Evolutionary conservation across 371 early-diverging fungal genomes (phyloP).

Genomic region (Chytridium lagenaria): DNA sequence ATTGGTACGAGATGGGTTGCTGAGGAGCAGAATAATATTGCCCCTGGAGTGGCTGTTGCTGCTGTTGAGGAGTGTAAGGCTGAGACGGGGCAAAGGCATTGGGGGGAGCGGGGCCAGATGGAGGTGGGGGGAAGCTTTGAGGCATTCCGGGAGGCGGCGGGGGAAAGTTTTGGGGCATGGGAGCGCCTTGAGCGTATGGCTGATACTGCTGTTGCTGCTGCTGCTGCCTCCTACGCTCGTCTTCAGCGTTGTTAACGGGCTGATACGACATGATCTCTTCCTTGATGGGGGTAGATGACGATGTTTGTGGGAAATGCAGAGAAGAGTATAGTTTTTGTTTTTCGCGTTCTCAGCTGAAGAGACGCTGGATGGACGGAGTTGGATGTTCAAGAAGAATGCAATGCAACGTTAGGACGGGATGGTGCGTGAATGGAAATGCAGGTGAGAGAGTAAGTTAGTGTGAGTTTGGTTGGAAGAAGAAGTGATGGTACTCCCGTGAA

Average conservation of each 20-base stretch:
- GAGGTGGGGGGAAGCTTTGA: conserved; percentile 18
- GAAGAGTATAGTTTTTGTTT: neutral
- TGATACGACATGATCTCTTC: neutral
- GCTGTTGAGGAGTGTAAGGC: conserved; percentile 12
- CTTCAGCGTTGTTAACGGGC: neutral
- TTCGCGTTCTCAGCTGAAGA: too few species aligned
- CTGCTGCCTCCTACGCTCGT: conserved; percentile 2
- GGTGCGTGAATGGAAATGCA: too few species aligned
- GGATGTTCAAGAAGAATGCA: too few species aligned
- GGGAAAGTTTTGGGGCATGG: neutral
- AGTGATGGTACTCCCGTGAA: too few species aligned
- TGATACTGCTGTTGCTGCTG: neutral
- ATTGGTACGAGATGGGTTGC: conserved; percentile 12
- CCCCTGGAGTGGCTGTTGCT: conserved; percentile 6
- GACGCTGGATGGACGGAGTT: too few species aligned
- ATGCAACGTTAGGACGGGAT: too few species aligned
- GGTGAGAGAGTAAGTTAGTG: too few species aligned
- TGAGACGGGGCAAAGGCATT: conserved; percentile 11
- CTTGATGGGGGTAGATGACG: neutral
- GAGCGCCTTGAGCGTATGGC: neutral
- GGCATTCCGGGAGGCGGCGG: neutral
- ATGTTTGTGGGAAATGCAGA: neutral
- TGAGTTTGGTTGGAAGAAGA: too few species aligned
- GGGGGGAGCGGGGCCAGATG: conserved; percentile 12
- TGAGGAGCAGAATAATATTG: conserved; percentile 15